These are phyloP conservation scores for Primulina huaijiensis DNA, from an alignment of 257 asterid species.

Conservation along the genomic window DNA sequence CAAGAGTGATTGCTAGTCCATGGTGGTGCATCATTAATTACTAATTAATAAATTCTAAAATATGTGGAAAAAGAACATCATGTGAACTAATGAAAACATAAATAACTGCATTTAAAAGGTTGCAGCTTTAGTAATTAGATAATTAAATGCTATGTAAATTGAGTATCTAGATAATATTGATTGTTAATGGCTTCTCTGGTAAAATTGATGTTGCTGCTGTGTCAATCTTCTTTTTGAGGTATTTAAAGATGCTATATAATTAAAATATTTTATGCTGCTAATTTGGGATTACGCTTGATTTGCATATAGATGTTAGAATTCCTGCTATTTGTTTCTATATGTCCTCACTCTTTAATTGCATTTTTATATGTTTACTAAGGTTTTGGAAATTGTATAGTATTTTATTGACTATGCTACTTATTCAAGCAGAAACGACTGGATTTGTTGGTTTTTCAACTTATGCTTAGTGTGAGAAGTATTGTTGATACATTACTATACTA, in stretches of 20 bases:
- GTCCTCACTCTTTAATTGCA: conserved; percentile 7
- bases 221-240: not conserved
- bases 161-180: not conserved
- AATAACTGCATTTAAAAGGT: not conserved
- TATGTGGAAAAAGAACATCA: not conserved
- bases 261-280: too few species aligned
- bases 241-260: too few species aligned
- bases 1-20: not conserved
- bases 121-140: not conserved
- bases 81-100: not conserved
- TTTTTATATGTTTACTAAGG: conserved; percentile 15
- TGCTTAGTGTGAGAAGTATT: conserved; percentile 7
- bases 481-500: conserved; percentile 5
- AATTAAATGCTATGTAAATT: too few species aligned
- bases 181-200: not conserved
- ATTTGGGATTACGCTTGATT: too few species aligned
- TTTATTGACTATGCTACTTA: conserved; percentile 17
- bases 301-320: too few species aligned
- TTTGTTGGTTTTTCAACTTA: conserved; percentile 20
- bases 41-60: not conserved
- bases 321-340: not conserved
- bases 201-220: not conserved
- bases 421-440: conserved; percentile 24
- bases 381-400: conserved; percentile 28
- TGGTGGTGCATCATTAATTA: not conserved